These are phyloP conservation scores for Ormosia emarginata DNA, from an alignment of 306 rosid genomes.

Conservation along the genomic window DNA sequence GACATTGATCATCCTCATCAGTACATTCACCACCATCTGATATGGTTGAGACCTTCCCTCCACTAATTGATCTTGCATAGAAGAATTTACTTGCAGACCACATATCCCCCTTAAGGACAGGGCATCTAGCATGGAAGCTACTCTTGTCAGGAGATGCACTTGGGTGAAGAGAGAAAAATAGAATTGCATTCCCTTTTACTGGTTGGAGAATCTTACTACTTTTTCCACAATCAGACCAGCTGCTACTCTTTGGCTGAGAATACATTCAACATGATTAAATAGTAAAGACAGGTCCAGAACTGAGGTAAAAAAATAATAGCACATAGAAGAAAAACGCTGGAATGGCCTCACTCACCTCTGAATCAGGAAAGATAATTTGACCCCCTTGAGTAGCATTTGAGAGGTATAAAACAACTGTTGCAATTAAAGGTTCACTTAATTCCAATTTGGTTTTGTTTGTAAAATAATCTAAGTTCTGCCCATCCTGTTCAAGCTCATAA, in stretches of 20 bases:
- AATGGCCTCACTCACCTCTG: conserved; percentile 46
- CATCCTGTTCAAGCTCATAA: conserved; percentile 37
- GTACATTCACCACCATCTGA: conserved; percentile 47
- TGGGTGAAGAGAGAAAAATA: conserved; percentile 61
- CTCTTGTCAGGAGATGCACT: conserved; percentile 56
- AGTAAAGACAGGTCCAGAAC: neutral
- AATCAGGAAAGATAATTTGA: conserved; percentile 58
- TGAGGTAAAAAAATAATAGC: neutral
- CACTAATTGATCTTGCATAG: conserved; percentile 37
- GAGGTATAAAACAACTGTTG: conserved; percentile 75
- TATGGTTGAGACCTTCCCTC: conserved; percentile 21
- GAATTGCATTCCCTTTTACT: conserved; percentile 69
- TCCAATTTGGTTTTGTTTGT: conserved; percentile 45
- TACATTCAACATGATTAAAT: conserved; percentile 3
- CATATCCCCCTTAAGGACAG: conserved; percentile 66
- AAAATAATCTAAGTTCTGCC: conserved; percentile 32
- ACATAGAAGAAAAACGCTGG: neutral
- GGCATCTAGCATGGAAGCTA: conserved; percentile 69
- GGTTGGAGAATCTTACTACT: conserved; percentile 47
- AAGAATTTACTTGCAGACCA: conserved; percentile 71
- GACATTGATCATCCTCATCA: conserved; percentile 61
- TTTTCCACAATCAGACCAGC: conserved; percentile 49
- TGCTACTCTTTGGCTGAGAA: conserved; percentile 43
- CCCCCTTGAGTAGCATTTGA: conserved; percentile 68
- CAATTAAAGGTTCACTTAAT: conserved; percentile 51